Evolutionary conservation across 768 basidiomycete species (phyloP).

Genomic region (Candolleomyces eurysporus): DNA sequence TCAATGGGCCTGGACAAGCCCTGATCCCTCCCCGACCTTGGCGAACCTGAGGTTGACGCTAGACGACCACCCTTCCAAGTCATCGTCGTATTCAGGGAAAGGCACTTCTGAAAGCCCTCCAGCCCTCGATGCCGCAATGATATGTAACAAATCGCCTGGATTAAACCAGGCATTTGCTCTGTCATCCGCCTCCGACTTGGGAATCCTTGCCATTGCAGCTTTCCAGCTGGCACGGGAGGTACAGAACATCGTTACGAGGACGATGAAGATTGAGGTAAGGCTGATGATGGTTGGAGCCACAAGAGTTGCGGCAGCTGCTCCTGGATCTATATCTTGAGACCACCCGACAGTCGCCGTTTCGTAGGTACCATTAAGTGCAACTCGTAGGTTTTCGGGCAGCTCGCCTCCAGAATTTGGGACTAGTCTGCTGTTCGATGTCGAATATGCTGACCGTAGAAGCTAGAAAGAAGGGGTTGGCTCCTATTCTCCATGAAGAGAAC

Average conservation of each 20-base stretch:
- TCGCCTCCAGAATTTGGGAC: conserved; percentile 13
- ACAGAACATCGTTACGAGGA: conserved; percentile 10
- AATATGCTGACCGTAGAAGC: conserved; percentile 20
- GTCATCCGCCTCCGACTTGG: background rate
- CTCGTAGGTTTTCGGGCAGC: conserved; percentile 16
- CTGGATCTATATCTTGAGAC: conserved; percentile 12
- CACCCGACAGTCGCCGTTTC: conserved; percentile 19
- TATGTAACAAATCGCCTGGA: background rate
- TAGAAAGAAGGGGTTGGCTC: background rate
- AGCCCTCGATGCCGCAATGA: background rate
- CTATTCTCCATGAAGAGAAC: background rate
- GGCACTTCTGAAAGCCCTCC: background rate
- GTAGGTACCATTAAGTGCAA: conserved; percentile 16
- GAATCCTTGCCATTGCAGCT: background rate
- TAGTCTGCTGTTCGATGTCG: conserved; percentile 14
- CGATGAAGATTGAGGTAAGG: conserved; percentile 15
- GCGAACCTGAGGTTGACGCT: background rate
- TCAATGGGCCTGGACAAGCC: background rate
- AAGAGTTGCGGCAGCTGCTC: conserved; percentile 16
- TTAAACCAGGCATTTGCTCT: background rate
- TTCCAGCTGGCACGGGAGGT: background rate
- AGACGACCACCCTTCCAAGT: background rate
- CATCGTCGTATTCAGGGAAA: background rate
- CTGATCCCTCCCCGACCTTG: background rate
- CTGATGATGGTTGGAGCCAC: conserved; percentile 19